Conservation (phyloP, 2,329 filamentous ascomycete species). For the Fusarium sp. region DNA sequence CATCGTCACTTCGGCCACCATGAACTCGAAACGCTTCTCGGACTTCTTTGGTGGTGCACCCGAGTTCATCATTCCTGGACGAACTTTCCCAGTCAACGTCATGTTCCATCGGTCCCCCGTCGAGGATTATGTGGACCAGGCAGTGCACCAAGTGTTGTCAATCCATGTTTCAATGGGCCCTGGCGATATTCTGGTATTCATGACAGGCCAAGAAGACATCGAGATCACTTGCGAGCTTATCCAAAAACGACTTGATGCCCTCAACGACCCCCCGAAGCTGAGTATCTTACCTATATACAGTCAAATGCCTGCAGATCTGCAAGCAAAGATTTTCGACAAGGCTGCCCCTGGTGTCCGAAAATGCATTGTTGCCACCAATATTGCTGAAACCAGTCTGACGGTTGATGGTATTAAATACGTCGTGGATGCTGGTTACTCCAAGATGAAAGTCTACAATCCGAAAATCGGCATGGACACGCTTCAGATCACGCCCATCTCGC, state of each 20-base stretch:
- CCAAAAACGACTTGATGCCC: constrained; percentile 83
- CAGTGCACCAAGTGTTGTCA: constrained; percentile 92
- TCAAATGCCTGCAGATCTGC: constrained; percentile 98
- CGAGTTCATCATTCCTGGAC: constrained; percentile 94
- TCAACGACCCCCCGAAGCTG: constrained; percentile 94
- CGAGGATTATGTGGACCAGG: constrained; percentile 97
- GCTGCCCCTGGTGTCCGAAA: constrained; percentile 92
- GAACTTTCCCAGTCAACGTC: constrained; percentile 96
- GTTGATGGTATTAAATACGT: constrained; percentile 99
- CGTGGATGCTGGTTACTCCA: constrained; percentile 94
- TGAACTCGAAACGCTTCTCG: constrained; percentile 97
- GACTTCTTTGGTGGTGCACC: constrained; percentile 96
- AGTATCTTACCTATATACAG: constrained; percentile 98
- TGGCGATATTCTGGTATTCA: constrained; percentile 97
- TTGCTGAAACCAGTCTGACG: constrained; percentile 96
- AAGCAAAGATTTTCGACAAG: constrained; percentile 96
- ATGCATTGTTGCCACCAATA: constrained; percentile 98
- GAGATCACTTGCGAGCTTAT: constrained; percentile 95
- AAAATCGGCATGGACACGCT: constrained; percentile 99
- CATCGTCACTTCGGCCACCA: constrained; percentile 97
- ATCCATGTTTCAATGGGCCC: constrained; percentile 95
- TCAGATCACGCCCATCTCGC: constrained; percentile 96
- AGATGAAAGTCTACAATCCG: constrained; percentile 98
- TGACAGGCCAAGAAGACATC: constrained; percentile 99
- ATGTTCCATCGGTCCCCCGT: constrained; percentile 95